Conservation (phyloP, 495 filamentous ascomycete species). For the Lepraria neglecta region DNA sequence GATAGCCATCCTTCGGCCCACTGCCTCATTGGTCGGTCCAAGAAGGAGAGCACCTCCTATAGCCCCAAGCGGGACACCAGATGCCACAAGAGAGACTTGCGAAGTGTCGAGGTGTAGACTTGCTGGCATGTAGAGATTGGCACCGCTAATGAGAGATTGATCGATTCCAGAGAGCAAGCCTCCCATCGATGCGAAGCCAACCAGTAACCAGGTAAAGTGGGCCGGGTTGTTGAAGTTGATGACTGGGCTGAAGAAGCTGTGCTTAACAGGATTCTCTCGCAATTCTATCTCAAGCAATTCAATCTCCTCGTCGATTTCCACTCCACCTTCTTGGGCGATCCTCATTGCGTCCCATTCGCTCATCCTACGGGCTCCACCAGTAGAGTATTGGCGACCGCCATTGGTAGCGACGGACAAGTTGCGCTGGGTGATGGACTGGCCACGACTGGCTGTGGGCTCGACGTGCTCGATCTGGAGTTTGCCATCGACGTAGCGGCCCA, state of each 20-base stretch:
- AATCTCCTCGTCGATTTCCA: slow-evolving; percentile 23
- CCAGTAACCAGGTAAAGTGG: slow-evolving; percentile 52
- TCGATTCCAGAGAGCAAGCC: slow-evolving; percentile 57
- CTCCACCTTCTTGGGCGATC: slow-evolving; percentile 23
- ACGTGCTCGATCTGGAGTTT: slow-evolving; percentile 23
- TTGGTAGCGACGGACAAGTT: slow-evolving; percentile 19
- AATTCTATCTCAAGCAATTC: slow-evolving; percentile 21
- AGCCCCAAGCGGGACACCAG: slow-evolving; percentile 55
- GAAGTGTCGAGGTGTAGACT: slow-evolving; percentile 40
- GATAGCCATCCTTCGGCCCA: slow-evolving; percentile 53
- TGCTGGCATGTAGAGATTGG: slow-evolving; percentile 50
- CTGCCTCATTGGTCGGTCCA: slow-evolving; percentile 50
- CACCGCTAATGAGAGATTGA: slow-evolving; percentile 54
- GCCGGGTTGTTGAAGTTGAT: slow-evolving; percentile 24
- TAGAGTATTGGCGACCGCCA: slow-evolving; percentile 21
- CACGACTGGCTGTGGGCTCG: slow-evolving; percentile 7
- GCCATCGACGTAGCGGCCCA: slow-evolving; percentile 19
- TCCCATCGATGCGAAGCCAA: slow-evolving; percentile 58
- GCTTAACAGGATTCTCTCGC: slow-evolving; percentile 17
- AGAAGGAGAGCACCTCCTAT: slow-evolving; percentile 54
- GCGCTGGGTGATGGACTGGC: slow-evolving; percentile 9
- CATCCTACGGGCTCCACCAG: slow-evolving; percentile 19
- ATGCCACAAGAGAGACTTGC: slow-evolving; percentile 49
- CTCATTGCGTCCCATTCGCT: slow-evolving; percentile 24
- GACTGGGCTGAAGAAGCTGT: slow-evolving; percentile 18